These are phyloP conservation scores for Umbellularia californica DNA, from an alignment of 164 flowering plant species.

Conservation along the genomic window DNA sequence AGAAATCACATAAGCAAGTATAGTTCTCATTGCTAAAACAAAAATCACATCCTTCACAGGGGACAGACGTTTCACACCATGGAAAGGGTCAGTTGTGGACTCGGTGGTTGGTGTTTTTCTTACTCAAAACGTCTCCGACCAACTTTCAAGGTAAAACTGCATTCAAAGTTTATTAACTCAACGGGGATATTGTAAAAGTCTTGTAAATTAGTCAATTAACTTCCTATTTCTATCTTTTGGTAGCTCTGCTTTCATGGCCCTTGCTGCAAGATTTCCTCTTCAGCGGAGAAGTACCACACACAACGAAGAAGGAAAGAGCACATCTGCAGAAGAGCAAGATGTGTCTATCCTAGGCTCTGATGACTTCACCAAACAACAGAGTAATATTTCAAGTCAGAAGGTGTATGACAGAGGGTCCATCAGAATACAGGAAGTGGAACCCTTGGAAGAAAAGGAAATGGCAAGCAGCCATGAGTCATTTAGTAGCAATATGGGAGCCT, in stretches of 20 bases:
- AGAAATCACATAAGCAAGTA: too few species aligned
- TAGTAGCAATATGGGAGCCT: slow-evolving; percentile 12
- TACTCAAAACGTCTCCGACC: slow-evolving; percentile 66
- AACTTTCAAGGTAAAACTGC: slow-evolving; percentile 53
- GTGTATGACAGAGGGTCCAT: slow-evolving; percentile 7
- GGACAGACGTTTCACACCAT: slow-evolving; percentile 43
- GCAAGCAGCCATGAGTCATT: slow-evolving; percentile 18
- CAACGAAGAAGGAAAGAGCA: background rate
- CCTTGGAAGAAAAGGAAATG: slow-evolving; percentile 17
- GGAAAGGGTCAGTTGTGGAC: slow-evolving; percentile 72
- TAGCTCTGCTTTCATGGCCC: slow-evolving; percentile 63
- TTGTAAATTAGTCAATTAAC: too few species aligned
- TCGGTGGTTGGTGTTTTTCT: slow-evolving; percentile 65
- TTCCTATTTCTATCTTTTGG: background rate
- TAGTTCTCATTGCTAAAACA: background rate
- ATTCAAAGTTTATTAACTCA: background rate
- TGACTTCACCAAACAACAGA: slow-evolving; percentile 12
- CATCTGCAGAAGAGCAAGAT: slow-evolving; percentile 31
- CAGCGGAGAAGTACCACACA: slow-evolving; percentile 7
- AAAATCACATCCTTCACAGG: slow-evolving; percentile 27
- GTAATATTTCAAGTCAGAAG: slow-evolving; percentile 4
- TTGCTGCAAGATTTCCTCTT: slow-evolving; percentile 49
- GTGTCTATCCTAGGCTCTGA: slow-evolving; percentile 7
- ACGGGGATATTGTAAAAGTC: too few species aligned
- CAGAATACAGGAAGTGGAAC: slow-evolving; percentile 8